Evolutionary conservation across 2,329 filamentous ascomycete genomes (phyloP), one percentile per base, ranked within the genome.

Genomic region (Nigrospora osmanthi): DNA sequence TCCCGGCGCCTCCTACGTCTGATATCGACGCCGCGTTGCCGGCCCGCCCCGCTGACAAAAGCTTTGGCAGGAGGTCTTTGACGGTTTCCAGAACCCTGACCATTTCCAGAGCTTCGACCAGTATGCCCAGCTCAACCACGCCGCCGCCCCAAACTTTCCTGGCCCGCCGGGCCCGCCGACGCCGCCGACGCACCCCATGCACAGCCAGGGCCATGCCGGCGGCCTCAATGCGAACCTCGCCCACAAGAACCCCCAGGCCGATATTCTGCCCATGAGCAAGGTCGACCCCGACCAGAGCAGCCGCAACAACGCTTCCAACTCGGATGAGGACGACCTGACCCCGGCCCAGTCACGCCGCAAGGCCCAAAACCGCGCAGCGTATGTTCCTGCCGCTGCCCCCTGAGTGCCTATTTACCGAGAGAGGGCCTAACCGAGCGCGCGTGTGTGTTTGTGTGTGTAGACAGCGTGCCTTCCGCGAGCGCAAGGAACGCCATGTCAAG

Each of bases 391-490:
- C 23, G 23, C 23, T 10, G 23, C 9, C 23, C 23, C 23, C 23
- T 7, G 23, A 28, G 23, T 28, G 31, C 37, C 17, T 11, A 13
- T 17, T 7, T 16, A 35, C 38, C 17, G 6, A 19, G 38, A 33
- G 36, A 28, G 23, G 23, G 23, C 23, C 23, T 28, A 28, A 23
- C 39, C 41, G 23, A 43, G 40, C 36, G 42, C 46, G 30, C 48
- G 33, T n/a, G 33, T 14, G 33, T n/a, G 45, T 17, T 35, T 19
- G 35, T 43, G 28, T 35, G n/a, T 41, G 28, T 51, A 96, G 91
- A 40, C 93, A 97, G 75, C 85, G 91, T 56, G 91, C 93, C 31
- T 97, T 97, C 65, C 88, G 91, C 49, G 91, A 97, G 66, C 85
- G 91, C 54, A 97, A 97, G 66, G 91, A 97, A 64, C 85, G 83